phyloP scores from a whole-genome alignment of 2,329 filamentous ascomycete species.

The Arthrobotrys sinensis region DNA sequence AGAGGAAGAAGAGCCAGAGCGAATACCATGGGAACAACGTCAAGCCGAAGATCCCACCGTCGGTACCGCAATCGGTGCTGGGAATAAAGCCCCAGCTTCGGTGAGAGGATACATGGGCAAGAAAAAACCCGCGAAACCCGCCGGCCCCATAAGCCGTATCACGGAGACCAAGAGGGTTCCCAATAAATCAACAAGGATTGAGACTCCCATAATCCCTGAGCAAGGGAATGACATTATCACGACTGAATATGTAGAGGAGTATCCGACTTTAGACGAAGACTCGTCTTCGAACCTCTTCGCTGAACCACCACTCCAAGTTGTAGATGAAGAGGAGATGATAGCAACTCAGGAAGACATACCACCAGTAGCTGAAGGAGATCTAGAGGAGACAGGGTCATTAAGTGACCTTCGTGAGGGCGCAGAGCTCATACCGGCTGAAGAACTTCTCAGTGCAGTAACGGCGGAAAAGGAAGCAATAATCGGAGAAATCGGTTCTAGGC shows the following conservation, averaged over 20 bases:
- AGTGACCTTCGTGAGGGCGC: background rate
- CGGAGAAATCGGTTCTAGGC: background rate
- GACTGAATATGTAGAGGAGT: slow-evolving; percentile 4
- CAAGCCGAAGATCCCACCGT: background rate
- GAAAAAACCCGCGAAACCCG: background rate
- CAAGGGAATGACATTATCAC: slow-evolving; percentile 12
- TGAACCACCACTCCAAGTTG: background rate
- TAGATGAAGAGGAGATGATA: background rate
- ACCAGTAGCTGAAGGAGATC: background rate
- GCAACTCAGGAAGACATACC: background rate
- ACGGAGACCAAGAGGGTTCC: background rate
- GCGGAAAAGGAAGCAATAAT: background rate
- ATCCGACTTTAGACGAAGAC: background rate
- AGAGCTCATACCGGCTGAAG: background rate
- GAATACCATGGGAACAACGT: background rate
- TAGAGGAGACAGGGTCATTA: background rate
- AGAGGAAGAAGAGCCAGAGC: background rate
- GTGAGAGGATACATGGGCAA: background rate
- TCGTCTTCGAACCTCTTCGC: background rate
- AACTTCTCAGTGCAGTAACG: background rate
- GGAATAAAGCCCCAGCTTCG: background rate
- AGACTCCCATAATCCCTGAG: background rate
- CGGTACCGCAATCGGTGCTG: background rate
- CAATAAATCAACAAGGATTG: background rate
- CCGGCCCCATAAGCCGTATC: background rate